These are phyloP conservation scores for Cladosporium sphaerospermum DNA, from an alignment of 2,329 filamentous ascomycete genomes.

Conservation along the genomic window DNA sequence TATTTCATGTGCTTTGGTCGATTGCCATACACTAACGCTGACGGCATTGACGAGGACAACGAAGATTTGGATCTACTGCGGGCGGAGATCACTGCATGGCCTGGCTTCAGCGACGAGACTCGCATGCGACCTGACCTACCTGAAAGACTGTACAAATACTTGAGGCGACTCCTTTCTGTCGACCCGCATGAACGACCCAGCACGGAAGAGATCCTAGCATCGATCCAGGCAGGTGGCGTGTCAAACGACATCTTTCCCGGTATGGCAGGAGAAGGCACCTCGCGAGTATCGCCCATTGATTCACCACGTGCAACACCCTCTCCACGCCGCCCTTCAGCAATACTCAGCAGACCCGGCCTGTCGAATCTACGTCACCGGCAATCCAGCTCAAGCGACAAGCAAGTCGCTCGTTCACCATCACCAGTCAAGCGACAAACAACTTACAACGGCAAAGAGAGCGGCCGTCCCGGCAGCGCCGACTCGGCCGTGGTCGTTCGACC, in stretches of 20 bases:
- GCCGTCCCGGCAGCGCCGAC: not conserved
- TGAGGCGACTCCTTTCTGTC: conserved; percentile 74
- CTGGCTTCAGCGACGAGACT: conserved; percentile 61
- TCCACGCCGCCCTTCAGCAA: conserved; percentile 19
- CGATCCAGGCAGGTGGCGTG: conserved; percentile 58
- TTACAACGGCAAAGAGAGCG: not conserved
- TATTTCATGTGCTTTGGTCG: conserved; percentile 96
- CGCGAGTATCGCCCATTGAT: conserved; percentile 41
- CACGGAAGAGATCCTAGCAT: conserved; percentile 75
- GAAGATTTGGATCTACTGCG: conserved; percentile 83
- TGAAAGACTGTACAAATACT: conserved; percentile 73
- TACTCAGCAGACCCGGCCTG: conserved; percentile 18
- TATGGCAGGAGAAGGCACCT: conserved; percentile 17
- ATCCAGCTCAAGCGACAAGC: conserved; percentile 14
- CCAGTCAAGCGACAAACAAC: conserved; percentile 11
- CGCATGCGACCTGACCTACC: conserved; percentile 74
- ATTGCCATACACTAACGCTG: conserved; percentile 78
- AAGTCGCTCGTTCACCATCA: conserved; percentile 12
- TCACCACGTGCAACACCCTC: conserved; percentile 22
- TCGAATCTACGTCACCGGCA: conserved; percentile 9
- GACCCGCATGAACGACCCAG: conserved; percentile 71
- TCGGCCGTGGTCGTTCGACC: conserved; percentile 13
- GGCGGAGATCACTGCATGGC: conserved; percentile 79
- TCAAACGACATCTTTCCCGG: conserved; percentile 24
- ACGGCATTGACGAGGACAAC: conserved; percentile 80